phyloP scores from a whole-genome alignment of 116 monocot genomes.

The Thalassia testudinum region DNA sequence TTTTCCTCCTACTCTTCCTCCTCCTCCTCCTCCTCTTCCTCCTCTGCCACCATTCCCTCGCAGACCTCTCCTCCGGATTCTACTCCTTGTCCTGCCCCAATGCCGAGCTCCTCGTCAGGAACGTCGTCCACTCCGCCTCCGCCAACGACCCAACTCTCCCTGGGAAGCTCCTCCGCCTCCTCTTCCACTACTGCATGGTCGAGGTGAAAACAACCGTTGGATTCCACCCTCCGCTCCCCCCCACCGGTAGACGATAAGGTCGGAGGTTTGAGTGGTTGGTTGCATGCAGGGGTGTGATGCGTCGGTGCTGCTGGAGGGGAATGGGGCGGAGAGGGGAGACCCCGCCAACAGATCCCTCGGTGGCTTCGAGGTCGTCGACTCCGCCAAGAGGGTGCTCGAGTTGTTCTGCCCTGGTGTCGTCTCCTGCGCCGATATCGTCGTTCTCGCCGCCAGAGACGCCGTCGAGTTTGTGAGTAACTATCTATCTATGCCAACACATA shows the following conservation, averaged over 20 bases:
- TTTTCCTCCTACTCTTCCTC: neutral
- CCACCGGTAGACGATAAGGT: no score
- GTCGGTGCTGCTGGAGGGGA: conserved; percentile 65
- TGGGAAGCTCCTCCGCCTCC: conserved; percentile 68
- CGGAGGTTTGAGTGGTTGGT: no score
- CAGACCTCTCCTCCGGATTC: conserved; percentile 32
- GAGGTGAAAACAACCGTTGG: conserved; percentile 22
- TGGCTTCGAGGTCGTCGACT: conserved; percentile 53
- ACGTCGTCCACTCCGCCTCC: conserved; percentile 34
- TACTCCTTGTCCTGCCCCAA: conserved; percentile 57
- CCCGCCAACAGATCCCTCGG: conserved; percentile 62
- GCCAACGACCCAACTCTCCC: conserved; percentile 32
- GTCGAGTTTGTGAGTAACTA: conserved; percentile 54
- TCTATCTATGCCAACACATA: no score
- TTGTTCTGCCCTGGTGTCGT: conserved; percentile 46
- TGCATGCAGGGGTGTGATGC: conserved; percentile 86
- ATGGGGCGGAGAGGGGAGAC: conserved; percentile 55
- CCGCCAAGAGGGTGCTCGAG: conserved; percentile 55
- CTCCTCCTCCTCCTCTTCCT: conserved; percentile 4
- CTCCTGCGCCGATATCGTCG: conserved; percentile 79
- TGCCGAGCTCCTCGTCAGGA: conserved; percentile 35
- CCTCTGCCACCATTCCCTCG: neutral
- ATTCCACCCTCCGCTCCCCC: no score
- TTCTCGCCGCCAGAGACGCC: conserved; percentile 75
- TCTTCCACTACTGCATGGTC: conserved; percentile 89